phyloP scores from a whole-genome alignment of 148 eudicot species.

The Spergularia marina region DNA sequence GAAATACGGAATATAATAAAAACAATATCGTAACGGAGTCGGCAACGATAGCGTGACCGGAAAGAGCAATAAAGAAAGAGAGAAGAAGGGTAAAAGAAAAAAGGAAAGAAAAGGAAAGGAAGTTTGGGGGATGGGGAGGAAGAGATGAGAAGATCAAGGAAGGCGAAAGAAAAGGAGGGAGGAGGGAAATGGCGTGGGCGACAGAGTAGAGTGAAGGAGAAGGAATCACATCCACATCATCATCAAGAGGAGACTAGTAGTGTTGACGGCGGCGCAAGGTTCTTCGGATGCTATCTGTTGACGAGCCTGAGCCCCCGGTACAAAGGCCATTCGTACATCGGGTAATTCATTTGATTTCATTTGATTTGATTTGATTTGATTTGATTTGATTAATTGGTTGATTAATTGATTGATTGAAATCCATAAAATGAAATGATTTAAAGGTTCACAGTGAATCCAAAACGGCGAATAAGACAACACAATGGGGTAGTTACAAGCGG shows the following conservation, averaged over 20 bases:
- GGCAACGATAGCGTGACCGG: too few relatives aligned
- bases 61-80: too few relatives aligned
- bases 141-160: slow-evolving; percentile 28
- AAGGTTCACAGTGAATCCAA: slow-evolving; percentile 88
- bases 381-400: neutral
- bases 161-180: slow-evolving; percentile 3
- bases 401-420: slow-evolving; percentile 7
- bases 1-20: too few relatives aligned
- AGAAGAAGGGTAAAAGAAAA: neutral
- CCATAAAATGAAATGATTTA: neutral
- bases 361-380: neutral
- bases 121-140: slow-evolving; percentile 7
- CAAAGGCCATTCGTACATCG: slow-evolving; percentile 90
- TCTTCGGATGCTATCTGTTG: slow-evolving; percentile 73
- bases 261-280: neutral
- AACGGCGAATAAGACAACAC: slow-evolving; percentile 80
- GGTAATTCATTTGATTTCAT: slow-evolving; percentile 33
- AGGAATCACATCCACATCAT: too few relatives aligned
- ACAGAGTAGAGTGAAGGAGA: too few relatives aligned
- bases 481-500: slow-evolving; percentile 84
- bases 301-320: slow-evolving; percentile 75
- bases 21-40: too few relatives aligned
- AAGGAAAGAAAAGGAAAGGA: slow-evolving; percentile 2
- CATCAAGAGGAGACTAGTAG: neutral
- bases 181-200: neutral